Evolutionary conservation across 345 rosid species (phyloP), one percentile per base, ranked within the genome.

Genomic region (Excoecaria agallocha): DNA sequence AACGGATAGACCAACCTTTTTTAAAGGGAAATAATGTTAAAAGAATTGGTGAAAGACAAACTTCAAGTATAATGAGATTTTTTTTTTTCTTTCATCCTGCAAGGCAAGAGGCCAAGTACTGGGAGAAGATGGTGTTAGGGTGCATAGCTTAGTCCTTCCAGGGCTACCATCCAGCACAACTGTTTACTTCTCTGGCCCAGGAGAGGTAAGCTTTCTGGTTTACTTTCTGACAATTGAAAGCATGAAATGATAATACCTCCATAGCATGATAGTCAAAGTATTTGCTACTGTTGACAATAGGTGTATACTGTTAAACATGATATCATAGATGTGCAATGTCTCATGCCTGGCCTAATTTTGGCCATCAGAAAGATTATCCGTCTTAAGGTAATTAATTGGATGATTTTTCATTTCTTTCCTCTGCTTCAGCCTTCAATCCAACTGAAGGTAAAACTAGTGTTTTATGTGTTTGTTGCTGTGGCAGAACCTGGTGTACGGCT

Each of bases 271-370:
- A 73, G 70, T 71, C 55, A 73, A 51, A 71, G 72, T 63, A 46
- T 19, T 69, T 73, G 46, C 39, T 19, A 15, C 65, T 71, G 25
- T 52, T 78, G 78, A 63, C 61, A 56, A 58, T 30, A 30, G 30
- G 30, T 30, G 2, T 30, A 30, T 30, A 30, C 30, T 30, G 30
- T 30, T 2, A 30, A 93, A 82, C 98, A 95, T 37, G 98, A 95
- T 74, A 87, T 95, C 77, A 80, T 87, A 72, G 90, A 86, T 63
- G 93, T 88, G 76, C 84, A 84, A 80, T 76, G 87, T 85, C 92
- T 95, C 85, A 93, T 90, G 97, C 98, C 99, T 12, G 99, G 99
- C 67, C 83, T 93, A 62, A 80, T 95, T 78, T 80, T 95, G 71
- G 92, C 87, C 39, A 88, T 95, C 59, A 90, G 99, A 83, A 95